Percentiles rank a stretch among this genome's conserved stretches.
These are phyloP conservation scores for Mariannaea elegans DNA, from an alignment of 2,329 filamentous ascomycete genomes.

Conservation along the genomic window DNA sequence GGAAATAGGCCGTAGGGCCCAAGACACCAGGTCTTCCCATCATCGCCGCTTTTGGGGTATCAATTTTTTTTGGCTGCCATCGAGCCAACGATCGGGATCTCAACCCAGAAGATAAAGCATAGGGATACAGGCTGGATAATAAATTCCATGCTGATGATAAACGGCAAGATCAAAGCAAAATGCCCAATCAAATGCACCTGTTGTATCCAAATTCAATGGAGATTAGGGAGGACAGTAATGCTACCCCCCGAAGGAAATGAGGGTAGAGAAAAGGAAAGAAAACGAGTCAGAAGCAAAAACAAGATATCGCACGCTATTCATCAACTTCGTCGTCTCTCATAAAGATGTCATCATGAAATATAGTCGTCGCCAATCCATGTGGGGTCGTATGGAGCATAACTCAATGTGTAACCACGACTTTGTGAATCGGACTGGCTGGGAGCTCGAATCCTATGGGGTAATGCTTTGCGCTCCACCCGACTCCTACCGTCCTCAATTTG, in stretches of 20 bases:
- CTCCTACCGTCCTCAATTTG: conserved; percentile 58
- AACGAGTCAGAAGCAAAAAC: conserved; percentile 29
- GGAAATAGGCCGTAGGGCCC: conserved; percentile 24
- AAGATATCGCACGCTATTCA: conserved; percentile 37
- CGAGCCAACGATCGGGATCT: conserved; percentile 35
- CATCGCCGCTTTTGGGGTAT: conserved; percentile 47
- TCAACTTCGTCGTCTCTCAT: conserved; percentile 44
- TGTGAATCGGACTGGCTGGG: conserved; percentile 61
- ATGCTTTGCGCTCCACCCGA: conserved; percentile 53
- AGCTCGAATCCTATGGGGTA: conserved; percentile 56
- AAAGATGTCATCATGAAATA: conserved; percentile 43
- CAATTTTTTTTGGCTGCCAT: conserved; percentile 41
- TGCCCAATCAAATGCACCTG: conserved; percentile 22
- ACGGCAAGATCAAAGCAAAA: conserved; percentile 18
- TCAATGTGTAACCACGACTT: conserved; percentile 45
- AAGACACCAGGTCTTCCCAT: conserved; percentile 35
- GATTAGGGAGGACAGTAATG: conserved; percentile 10
- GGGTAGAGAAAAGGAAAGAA: conserved; percentile 25
- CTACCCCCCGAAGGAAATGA: conserved; percentile 16
- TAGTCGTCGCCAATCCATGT: conserved; percentile 40
- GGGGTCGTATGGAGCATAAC: conserved; percentile 45
- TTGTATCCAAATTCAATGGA: conserved; percentile 2
- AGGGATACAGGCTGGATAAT: conserved; percentile 36
- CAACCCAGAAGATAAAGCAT: conserved; percentile 39
- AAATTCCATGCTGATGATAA: conserved; percentile 31